A percentile compares a stretch with the other conserved stretches of the same genome.
phyloP scores from a whole-genome alignment of 768 basidiomycete species.

The Epithele typhae region DNA sequence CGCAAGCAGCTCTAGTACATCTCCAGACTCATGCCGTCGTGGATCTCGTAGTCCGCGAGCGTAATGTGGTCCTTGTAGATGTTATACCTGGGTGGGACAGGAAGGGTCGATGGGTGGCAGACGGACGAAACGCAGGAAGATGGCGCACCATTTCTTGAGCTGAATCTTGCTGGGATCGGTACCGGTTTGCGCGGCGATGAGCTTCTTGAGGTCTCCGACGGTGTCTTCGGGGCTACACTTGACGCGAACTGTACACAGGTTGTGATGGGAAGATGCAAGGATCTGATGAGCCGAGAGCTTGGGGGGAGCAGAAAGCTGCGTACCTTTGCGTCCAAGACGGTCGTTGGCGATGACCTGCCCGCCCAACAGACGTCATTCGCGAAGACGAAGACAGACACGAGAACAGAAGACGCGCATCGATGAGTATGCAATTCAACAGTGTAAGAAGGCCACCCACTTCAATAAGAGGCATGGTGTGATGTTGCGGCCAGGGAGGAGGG shows the following conservation, averaged over 20 bases:
- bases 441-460: constrained; percentile 24
- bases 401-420: too few relatives aligned
- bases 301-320: constrained; percentile 12
- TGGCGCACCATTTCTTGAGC: constrained; percentile 90
- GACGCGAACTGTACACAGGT: too few relatives aligned
- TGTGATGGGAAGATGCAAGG: too few relatives aligned
- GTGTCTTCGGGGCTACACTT: constrained; percentile 96
- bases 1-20: constrained; percentile 54
- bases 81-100: constrained; percentile 62
- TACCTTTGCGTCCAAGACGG: constrained; percentile 91
- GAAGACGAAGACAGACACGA: too few relatives aligned
- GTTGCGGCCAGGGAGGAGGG: too few relatives aligned
- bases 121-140: neutral
- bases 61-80: constrained; percentile 97
- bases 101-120: neutral
- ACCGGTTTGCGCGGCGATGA: constrained; percentile 95
- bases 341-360: constrained; percentile 90
- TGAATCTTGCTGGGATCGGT: constrained; percentile 83
- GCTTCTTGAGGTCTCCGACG: constrained; percentile 93
- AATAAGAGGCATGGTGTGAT: constrained; percentile 26
- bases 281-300: neutral
- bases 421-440: neutral
- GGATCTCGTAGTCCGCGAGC: constrained; percentile 86
- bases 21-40: constrained; percentile 92
- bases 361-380: too few relatives aligned